Conservation (phyloP, 352 stramenopile genomes). For the Phytophthora quininea region DNA sequence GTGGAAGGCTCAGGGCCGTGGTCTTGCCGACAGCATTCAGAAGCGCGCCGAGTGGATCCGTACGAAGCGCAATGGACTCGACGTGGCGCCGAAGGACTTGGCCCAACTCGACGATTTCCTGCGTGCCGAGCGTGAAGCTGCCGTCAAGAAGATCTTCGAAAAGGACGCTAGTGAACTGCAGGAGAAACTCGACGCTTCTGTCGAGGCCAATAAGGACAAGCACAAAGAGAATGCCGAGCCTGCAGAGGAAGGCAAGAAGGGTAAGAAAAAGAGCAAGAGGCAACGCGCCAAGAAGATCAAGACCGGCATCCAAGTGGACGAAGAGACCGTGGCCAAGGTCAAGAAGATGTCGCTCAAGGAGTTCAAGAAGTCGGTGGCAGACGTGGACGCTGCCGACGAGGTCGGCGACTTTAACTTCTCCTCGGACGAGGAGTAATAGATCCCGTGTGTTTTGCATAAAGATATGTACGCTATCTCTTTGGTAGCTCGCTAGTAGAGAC, state of each 20-base stretch:
- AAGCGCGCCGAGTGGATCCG: conserved; percentile 85
- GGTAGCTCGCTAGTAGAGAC: conserved; percentile 56
- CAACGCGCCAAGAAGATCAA: conserved; percentile 46
- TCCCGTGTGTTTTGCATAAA: conserved; percentile 15
- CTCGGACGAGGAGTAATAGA: conserved; percentile 60
- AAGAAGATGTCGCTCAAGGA: conserved; percentile 86
- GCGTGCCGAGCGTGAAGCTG: conserved; percentile 75
- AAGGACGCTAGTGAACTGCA: conserved; percentile 66
- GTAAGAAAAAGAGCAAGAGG: conserved; percentile 41
- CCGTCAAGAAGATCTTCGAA: conserved; percentile 87
- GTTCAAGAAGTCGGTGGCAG: conserved; percentile 78
- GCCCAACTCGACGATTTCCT: conserved; percentile 89
- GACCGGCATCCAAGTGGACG: conserved; percentile 48
- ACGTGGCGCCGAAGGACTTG: conserved; percentile 87
- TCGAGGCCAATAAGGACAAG: conserved; percentile 50
- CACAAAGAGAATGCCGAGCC: conserved; percentile 31
- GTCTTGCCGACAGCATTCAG: conserved; percentile 71
- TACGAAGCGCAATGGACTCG: conserved; percentile 90
- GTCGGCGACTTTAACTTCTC: conserved; percentile 85
- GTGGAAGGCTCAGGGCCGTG: conserved; percentile 77
- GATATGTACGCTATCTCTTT: conserved; percentile 7
- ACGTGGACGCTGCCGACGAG: conserved; percentile 72
- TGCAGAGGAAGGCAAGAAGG: conserved; percentile 21
- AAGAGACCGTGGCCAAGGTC: conserved; percentile 73
- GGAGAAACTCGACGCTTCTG: conserved; percentile 72